Conservation (phyloP, 1,284 basidiomycete species). For the Coniferiporia sulphurascens region DNA sequence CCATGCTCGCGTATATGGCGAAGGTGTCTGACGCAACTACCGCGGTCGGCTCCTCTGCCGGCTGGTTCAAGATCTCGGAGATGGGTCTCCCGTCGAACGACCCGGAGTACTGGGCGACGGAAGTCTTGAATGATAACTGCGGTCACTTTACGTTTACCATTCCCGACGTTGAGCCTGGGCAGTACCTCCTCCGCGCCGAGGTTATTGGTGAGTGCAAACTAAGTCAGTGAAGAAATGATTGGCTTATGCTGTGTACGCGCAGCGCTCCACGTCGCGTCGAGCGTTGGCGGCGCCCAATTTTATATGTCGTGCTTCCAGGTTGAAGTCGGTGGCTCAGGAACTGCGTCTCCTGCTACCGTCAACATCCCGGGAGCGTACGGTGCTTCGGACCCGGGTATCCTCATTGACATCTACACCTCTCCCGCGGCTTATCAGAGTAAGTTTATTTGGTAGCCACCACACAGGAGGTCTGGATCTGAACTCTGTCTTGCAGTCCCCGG, state of each 20-base stretch:
- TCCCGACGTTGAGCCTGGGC: constrained; percentile 43
- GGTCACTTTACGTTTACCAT: constrained; percentile 48
- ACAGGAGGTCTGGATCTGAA: neutral
- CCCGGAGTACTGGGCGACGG: constrained; percentile 44
- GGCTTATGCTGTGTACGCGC: constrained; percentile 1
- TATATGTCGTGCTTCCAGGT: constrained; percentile 50
- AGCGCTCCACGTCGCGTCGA: constrained; percentile 45
- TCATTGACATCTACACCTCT: constrained; percentile 29
- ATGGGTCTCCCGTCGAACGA: constrained; percentile 42
- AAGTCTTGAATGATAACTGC: constrained; percentile 44
- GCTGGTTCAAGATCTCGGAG: constrained; percentile 52
- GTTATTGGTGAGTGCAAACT: constrained; percentile 37
- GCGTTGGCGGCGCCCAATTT: constrained; percentile 45
- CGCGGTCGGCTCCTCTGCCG: constrained; percentile 37
- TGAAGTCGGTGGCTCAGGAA: constrained; percentile 38
- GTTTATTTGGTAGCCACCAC: constrained; percentile 16
- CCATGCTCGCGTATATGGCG: constrained; percentile 44
- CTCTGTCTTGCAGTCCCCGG: constrained; percentile 36
- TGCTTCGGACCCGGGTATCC: constrained; percentile 37
- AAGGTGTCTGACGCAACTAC: constrained; percentile 42
- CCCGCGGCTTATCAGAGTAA: constrained; percentile 34
- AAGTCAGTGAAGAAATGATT: neutral
- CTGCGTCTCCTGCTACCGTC: constrained; percentile 39
- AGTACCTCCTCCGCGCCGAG: constrained; percentile 49
- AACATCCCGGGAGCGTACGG: constrained; percentile 44